Conservation (phyloP, 225 moss, liverwort and hornwort genomes). For the Lunularia cruciata region DNA sequence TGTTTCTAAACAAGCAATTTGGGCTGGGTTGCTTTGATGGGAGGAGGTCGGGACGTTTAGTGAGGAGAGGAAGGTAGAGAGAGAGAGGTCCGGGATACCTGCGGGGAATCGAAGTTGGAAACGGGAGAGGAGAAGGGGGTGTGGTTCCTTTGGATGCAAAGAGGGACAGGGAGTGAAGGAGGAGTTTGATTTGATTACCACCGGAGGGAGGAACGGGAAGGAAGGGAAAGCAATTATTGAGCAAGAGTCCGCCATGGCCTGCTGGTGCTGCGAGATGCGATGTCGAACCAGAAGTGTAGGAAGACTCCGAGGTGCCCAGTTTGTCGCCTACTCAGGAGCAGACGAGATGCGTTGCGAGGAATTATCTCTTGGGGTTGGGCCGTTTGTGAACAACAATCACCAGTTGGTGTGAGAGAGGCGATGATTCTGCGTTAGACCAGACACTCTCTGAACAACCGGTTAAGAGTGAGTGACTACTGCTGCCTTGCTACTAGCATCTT, state of each 20-base stretch:
- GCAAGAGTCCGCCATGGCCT: conserved; percentile 2
- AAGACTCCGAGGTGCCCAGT: not conserved
- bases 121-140: not conserved
- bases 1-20: too few relatives aligned
- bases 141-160: too few relatives aligned
- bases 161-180: not conserved
- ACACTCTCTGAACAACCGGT: too few relatives aligned
- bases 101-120: not conserved
- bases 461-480: too few relatives aligned
- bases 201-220: not conserved
- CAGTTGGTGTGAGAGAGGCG: not conserved
- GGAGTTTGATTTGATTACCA: not conserved
- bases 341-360: conserved; percentile 1
- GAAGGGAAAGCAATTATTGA: not conserved
- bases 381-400: not conserved
- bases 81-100: not conserved
- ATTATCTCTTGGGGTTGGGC: not conserved
- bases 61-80: not conserved
- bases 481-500: too few relatives aligned
- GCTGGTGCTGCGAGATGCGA: not conserved
- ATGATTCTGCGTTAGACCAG: not conserved
- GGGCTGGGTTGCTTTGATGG: too few relatives aligned
- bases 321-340: not conserved
- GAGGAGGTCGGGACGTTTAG: too few relatives aligned
- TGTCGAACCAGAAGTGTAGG: not conserved